Evolutionary conservation across 2,329 filamentous ascomycete species (phyloP).

Genomic region (Calonectria pteridis): DNA sequence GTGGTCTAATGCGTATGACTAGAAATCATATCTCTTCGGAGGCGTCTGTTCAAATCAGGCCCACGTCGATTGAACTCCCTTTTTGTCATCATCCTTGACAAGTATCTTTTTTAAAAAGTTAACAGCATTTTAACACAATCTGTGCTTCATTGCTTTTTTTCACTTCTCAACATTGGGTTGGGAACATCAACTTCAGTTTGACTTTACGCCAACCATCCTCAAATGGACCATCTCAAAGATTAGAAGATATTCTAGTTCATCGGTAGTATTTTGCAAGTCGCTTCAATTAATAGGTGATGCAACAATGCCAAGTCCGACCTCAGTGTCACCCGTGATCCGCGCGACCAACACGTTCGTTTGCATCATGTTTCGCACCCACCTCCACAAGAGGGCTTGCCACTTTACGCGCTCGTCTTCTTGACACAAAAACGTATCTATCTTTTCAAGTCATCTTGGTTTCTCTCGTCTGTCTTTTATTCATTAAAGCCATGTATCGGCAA

Average conservation of each 20-base stretch:
- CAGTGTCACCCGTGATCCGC: neutral
- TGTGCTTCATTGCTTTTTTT: neutral
- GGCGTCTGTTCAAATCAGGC: conserved; percentile 12
- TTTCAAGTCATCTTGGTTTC: neutral
- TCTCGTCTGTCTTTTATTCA: neutral
- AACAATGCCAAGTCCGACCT: too few relatives aligned
- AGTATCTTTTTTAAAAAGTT: neutral
- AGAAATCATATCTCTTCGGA: conserved; percentile 13
- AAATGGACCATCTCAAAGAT: neutral
- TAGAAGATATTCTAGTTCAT: neutral
- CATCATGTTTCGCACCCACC: neutral
- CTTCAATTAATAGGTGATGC: neutral
- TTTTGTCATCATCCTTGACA: neutral
- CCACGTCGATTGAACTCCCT: neutral
- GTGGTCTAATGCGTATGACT: conserved; percentile 12
- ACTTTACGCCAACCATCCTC: neutral
- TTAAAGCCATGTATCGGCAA: neutral
- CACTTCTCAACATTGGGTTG: too few relatives aligned
- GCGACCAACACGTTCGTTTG: neutral
- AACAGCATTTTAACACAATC: neutral
- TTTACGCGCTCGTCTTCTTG: neutral
- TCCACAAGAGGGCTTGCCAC: neutral
- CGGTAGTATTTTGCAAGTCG: neutral
- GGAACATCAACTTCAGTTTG: neutral
- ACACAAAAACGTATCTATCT: neutral